Percentiles rank a stretch among this genome's conserved stretches.
phyloP scores from a whole-genome alignment of 805 yeast genomes.

The Wickerhamiella australiensis region DNA sequence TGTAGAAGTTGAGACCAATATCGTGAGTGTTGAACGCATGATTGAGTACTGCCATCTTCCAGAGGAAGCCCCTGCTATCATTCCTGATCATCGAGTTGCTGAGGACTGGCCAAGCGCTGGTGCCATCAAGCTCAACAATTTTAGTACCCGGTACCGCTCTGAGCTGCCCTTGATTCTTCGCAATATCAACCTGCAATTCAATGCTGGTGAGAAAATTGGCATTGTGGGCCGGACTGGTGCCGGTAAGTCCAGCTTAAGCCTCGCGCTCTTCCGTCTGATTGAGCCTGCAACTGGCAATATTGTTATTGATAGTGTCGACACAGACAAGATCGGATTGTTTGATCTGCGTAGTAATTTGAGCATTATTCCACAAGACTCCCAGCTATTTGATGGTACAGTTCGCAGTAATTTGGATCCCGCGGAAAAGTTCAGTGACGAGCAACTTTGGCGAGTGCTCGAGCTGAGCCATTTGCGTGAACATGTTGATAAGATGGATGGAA shows the following conservation, averaged over 20 bases:
- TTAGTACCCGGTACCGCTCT: constrained; percentile 73
- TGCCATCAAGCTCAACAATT: constrained; percentile 50
- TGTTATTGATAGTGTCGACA: constrained; percentile 57
- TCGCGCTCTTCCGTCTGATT: constrained; percentile 60
- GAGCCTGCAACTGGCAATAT: constrained; percentile 61
- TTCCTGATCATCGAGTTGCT: constrained; percentile 45
- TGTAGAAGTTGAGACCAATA: constrained; percentile 94
- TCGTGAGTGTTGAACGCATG: constrained; percentile 91
- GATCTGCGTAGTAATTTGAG: constrained; percentile 69
- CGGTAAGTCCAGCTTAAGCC: constrained; percentile 75
- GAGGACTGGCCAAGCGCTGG: constrained; percentile 65
- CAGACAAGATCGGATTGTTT: constrained; percentile 54
- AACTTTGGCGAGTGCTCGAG: constrained; percentile 71
- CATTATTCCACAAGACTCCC: constrained; percentile 90
- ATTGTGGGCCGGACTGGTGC: constrained; percentile 97
- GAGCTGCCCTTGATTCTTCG: constrained; percentile 71
- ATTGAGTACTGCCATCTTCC: constrained; percentile 69
- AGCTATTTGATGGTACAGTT: constrained; percentile 76
- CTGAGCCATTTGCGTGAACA: constrained; percentile 66
- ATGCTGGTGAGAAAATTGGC: constrained; percentile 75
- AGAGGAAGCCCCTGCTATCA: constrained; percentile 70
- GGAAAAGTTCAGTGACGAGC: constrained; percentile 51
- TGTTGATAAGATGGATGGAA: constrained; percentile 41
- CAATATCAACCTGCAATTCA: constrained; percentile 48
- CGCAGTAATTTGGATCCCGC: constrained; percentile 84